Evolutionary conservation across 371 early-diverging fungal species (phyloP), one percentile per base, ranked within the genome.

Genomic region (Conidiobolus incongruus): DNA sequence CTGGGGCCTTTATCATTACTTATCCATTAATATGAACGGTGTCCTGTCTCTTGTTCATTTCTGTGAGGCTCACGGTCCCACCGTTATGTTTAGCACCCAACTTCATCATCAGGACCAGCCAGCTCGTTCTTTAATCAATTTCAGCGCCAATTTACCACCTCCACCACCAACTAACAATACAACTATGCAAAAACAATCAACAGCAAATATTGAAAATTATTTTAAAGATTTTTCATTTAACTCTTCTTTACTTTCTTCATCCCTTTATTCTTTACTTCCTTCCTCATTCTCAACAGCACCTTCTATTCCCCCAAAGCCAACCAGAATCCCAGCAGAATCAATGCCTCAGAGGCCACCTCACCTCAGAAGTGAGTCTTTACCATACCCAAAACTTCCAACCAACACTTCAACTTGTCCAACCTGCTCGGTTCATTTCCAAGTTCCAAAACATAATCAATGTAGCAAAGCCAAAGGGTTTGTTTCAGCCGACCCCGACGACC

Each of bases 41-140:
- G 53, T 65, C 20, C 53, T 65, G 38, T 57, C 66, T 23, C 51
- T 68, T 7, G 47, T 65, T 29, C 66, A 65, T 45, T 71, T 71
- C 50, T 71, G 72, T 46, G 72, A 71, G 40, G 56, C 58, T 15
- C 66, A 71, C 48, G 72, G 72, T 1, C 69, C 69, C 11, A 61
- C 63, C 32, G 60, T 66, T 22, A 62, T 67, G 17, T 60, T 62
- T 45, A 66, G 69, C 46, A 71, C 72, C 5, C 72, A 71, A 45
- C 51, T 62, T 3, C 53, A 61, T 28, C 69, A 65, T 36, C 47
- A 52, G 8, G 40, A 46, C 20, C 50, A 41, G 35, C 42, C 30
- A 38, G 16, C 22, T n/a, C 32, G 16, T 13, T 44, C 36, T 2
- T 37, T 35, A 23, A 35, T 35, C 34, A 35, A 34, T 28, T 34